Evolutionary conservation across 2,329 filamentous ascomycete genomes (phyloP).

Genomic region (Rutstroemia sp.): DNA sequence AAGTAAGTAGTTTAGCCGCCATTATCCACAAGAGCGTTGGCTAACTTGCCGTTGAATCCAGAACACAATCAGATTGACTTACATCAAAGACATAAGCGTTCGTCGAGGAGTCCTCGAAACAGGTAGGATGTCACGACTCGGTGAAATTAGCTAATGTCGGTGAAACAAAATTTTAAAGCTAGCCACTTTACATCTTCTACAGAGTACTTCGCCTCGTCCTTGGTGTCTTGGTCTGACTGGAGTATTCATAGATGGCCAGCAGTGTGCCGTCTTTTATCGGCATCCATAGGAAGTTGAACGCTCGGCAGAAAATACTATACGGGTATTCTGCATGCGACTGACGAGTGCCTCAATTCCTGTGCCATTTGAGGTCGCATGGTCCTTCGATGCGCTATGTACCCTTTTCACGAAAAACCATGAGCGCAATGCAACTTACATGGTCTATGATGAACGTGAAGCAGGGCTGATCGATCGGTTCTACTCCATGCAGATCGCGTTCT

Average conservation of each 20-base stretch:
- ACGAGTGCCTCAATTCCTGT: too few species aligned
- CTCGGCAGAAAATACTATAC: too few species aligned
- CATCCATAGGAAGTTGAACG: too few species aligned
- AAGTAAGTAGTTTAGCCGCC: slow-evolving; percentile 14
- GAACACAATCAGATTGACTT: not conserved
- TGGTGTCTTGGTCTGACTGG: not conserved
- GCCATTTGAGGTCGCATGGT: too few species aligned
- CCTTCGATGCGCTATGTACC: too few species aligned
- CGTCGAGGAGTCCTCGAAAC: not conserved
- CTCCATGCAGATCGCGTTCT: too few species aligned
- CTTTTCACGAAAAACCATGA: too few species aligned
- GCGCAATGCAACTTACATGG: too few species aligned
- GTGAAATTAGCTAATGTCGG: not conserved
- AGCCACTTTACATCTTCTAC: not conserved
- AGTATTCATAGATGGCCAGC: not conserved
- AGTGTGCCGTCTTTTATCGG: not conserved
- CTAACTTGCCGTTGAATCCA: not conserved
- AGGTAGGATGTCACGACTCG: not conserved
- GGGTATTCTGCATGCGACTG: too few species aligned
- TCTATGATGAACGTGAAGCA: too few species aligned
- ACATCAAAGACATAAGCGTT: not conserved
- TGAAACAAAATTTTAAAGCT: not conserved
- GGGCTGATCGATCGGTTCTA: too few species aligned
- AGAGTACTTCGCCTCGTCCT: not conserved
- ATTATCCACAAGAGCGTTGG: not conserved